Evolutionary conservation across 371 early-diverging fungal genomes (phyloP).

Genomic region (Synchytrium microbalum): DNA sequence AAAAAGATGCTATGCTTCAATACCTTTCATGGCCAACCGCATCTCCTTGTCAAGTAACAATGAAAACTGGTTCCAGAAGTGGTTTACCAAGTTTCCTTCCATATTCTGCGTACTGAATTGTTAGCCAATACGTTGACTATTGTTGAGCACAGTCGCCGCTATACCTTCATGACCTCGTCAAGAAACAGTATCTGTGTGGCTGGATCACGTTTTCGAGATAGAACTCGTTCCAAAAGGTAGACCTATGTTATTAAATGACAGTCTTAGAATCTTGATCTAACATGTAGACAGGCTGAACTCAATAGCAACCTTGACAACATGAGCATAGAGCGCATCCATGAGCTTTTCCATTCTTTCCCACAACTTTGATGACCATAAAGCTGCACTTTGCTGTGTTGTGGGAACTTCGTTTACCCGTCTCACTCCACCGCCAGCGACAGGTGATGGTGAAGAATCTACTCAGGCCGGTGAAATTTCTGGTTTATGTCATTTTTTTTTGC

Average conservation of each 20-base stretch:
- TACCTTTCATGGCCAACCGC: constrained; percentile 32
- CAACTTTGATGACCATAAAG: constrained; percentile 19
- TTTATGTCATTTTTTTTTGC: no score
- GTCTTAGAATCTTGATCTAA: no score
- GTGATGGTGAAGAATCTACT: background rate
- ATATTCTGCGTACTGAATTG: constrained; percentile 22
- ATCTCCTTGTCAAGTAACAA: constrained; percentile 39
- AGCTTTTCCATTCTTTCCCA: constrained; percentile 65
- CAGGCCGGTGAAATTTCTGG: background rate
- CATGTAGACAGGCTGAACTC: constrained; percentile 1
- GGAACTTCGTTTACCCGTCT: constrained; percentile 49
- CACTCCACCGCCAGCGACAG: constrained; percentile 19
- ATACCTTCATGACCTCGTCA: constrained; percentile 39
- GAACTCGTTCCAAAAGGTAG: constrained; percentile 60
- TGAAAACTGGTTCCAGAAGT: constrained; percentile 41
- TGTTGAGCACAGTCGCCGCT: no score
- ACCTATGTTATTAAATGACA: no score
- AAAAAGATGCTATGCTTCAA: background rate
- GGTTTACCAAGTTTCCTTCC: constrained; percentile 39
- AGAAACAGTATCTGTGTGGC: constrained; percentile 56
- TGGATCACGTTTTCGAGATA: constrained; percentile 61
- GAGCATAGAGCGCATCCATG: constrained; percentile 63
- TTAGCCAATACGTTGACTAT: no score
- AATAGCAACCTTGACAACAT: constrained; percentile 52
- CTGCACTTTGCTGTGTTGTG: background rate